phyloP scores from a whole-genome alignment of 1,139 yeast species.

The Protomyces macrosporus region DNA sequence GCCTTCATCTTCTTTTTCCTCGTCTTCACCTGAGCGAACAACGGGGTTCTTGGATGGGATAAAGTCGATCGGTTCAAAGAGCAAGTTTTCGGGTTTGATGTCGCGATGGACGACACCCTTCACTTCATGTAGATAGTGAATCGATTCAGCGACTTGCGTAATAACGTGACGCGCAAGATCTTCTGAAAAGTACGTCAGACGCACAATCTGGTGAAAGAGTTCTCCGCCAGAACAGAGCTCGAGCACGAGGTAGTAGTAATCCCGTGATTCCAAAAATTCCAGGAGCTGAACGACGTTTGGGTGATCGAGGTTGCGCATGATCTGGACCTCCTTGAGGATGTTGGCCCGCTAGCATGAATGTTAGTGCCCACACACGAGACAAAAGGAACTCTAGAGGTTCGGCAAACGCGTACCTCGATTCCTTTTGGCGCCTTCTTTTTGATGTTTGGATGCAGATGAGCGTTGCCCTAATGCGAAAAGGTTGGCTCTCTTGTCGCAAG shows the following conservation, averaged over 20 bases:
- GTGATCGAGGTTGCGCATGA: slow-evolving; percentile 70
- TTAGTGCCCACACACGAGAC: neutral
- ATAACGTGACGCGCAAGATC: slow-evolving; percentile 79
- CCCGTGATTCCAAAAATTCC: slow-evolving; percentile 59
- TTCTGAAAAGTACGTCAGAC: slow-evolving; percentile 84
- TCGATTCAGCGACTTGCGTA: slow-evolving; percentile 74
- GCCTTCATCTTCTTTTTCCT: slow-evolving; percentile 78
- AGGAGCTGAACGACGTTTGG: slow-evolving; percentile 66
- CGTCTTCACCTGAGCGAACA: slow-evolving; percentile 71
- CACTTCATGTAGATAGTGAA: slow-evolving; percentile 71
- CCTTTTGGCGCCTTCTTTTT: slow-evolving; percentile 35
- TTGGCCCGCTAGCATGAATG: slow-evolving; percentile 43
- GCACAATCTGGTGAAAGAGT: slow-evolving; percentile 86
- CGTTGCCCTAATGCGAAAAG: slow-evolving; percentile 20
- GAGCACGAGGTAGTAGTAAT: slow-evolving; percentile 69
- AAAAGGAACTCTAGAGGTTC: slow-evolving; percentile 3
- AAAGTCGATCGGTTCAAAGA: slow-evolving; percentile 70
- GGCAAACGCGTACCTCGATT: slow-evolving; percentile 35
- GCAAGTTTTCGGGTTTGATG: slow-evolving; percentile 86
- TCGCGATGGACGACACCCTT: slow-evolving; percentile 91
- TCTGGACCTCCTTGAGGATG: slow-evolving; percentile 76
- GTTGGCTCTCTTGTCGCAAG: slow-evolving; percentile 19
- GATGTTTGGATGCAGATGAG: slow-evolving; percentile 31
- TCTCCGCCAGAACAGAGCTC: slow-evolving; percentile 93
- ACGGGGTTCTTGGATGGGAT: slow-evolving; percentile 49